phyloP scores from a whole-genome alignment of 306 rosid species.

The apple (Malus domestica) region DNA sequence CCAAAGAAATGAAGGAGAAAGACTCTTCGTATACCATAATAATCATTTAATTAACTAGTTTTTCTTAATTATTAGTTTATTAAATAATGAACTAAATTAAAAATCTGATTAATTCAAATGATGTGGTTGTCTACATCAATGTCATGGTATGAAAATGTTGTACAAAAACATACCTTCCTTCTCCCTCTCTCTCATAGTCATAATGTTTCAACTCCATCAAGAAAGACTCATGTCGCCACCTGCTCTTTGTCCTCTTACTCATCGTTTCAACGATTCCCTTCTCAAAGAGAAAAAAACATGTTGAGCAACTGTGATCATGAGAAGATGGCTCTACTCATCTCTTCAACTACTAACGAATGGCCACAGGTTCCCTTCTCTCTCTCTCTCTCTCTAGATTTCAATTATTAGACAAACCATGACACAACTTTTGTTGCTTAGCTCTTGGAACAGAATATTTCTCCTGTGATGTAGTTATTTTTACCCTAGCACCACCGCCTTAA shows the following conservation, averaged over 20 bases:
- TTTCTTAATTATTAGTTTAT: too few species aligned
- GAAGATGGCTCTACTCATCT: slow-evolving; percentile 40
- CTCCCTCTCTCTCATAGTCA: slow-evolving; percentile 9
- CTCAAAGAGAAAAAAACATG: slow-evolving; percentile 28
- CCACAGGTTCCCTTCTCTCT: slow-evolving; percentile 47
- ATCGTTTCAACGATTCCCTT: slow-evolving; percentile 56
- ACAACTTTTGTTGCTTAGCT: slow-evolving; percentile 67
- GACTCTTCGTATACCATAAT: too few species aligned
- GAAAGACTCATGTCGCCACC: slow-evolving; percentile 43
- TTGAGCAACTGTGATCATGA: slow-evolving; percentile 43
- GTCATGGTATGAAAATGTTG: too few species aligned
- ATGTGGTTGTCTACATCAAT: too few species aligned
- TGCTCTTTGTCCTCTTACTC: slow-evolving; percentile 64
- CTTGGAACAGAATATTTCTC: slow-evolving; percentile 75
- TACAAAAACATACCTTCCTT: neutral
- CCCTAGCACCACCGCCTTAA: slow-evolving; percentile 38
- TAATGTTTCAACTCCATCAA: slow-evolving; percentile 30
- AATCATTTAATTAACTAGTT: too few species aligned
- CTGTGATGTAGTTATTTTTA: slow-evolving; percentile 40
- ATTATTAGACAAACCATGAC: slow-evolving; percentile 72
- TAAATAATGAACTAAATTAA: too few species aligned
- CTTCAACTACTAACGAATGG: slow-evolving; percentile 60
- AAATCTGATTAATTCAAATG: too few species aligned
- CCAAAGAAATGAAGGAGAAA: too few species aligned
- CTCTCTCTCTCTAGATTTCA: slow-evolving; percentile 36